Evolutionary conservation across 1,139 yeast species (phyloP).

Genomic region (Pichia sp.): DNA sequence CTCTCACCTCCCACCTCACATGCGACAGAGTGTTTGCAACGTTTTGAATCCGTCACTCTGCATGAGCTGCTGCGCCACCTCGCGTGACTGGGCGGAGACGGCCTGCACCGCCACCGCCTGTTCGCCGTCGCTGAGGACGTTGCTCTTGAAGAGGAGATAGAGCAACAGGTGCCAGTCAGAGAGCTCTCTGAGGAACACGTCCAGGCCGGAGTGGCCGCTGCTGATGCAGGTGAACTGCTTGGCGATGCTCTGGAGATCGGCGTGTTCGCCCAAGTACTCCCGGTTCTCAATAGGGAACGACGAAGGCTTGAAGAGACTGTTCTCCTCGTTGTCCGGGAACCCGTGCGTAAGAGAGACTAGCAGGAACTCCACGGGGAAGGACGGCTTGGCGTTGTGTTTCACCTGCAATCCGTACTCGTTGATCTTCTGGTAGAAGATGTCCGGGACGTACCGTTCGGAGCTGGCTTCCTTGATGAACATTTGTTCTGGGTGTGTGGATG

Average conservation of each 20-base stretch:
- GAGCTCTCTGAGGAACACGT: background rate
- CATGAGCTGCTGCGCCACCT: slow-evolving; percentile 5
- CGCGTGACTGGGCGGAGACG: background rate
- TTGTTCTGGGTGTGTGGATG: slow-evolving; percentile 89
- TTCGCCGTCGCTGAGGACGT: slow-evolving; percentile 1
- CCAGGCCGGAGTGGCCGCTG: background rate
- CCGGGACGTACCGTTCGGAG: slow-evolving; percentile 84
- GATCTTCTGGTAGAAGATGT: slow-evolving; percentile 77
- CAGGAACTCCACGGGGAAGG: slow-evolving; percentile 92
- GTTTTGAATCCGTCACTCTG: slow-evolving; percentile 1
- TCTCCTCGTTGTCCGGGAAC: slow-evolving; percentile 65
- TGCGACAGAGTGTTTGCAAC: slow-evolving; percentile 9
- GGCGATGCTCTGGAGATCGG: background rate
- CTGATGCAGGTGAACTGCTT: background rate
- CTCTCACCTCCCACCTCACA: background rate
- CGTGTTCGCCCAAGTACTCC: slow-evolving; percentile 56
- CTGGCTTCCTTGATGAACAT: slow-evolving; percentile 76
- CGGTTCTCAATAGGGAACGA: slow-evolving; percentile 77
- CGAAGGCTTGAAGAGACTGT: slow-evolving; percentile 27
- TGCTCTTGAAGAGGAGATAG: background rate
- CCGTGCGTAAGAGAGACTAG: slow-evolving; percentile 91
- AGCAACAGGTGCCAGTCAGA: slow-evolving; percentile 1
- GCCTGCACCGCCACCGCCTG: slow-evolving; percentile 4
- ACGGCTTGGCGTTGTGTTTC: slow-evolving; percentile 88
- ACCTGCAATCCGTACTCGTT: slow-evolving; percentile 91